These are phyloP conservation scores for Hanseniaspora meyeri DNA, from an alignment of 805 yeast genomes.

Conservation along the genomic window DNA sequence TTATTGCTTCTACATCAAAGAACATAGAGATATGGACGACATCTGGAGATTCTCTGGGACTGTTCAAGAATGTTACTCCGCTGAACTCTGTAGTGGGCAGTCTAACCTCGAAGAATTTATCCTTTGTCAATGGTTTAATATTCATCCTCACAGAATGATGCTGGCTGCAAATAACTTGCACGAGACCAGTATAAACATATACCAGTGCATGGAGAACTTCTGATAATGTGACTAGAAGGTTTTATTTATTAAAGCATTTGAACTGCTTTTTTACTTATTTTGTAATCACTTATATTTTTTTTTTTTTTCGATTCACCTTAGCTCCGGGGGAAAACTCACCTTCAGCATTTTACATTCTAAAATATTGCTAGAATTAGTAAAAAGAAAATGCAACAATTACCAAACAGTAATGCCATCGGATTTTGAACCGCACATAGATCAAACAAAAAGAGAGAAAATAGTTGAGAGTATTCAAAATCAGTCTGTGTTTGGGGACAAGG, in stretches of 20 bases:
- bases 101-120: conserved; percentile 21
- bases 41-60: conserved; percentile 58
- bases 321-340: no score
- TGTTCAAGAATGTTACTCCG: conserved; percentile 37
- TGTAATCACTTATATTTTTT: not conserved
- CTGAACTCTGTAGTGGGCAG: conserved; percentile 25
- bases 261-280: not conserved
- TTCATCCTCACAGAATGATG: conserved; percentile 95
- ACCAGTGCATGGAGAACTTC: conserved; percentile 35
- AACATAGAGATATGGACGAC: conserved; percentile 75
- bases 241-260: not conserved
- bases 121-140: conserved; percentile 51
- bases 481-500: conserved; percentile 13
- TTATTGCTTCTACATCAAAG: conserved; percentile 78
- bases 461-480: not conserved
- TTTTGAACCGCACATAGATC: not conserved
- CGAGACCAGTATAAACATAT: conserved; percentile 57
- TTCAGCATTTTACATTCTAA: no score
- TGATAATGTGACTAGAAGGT: not conserved
- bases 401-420: not conserved
- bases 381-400: not conserved
- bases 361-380: not conserved
- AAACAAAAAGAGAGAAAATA: not conserved
- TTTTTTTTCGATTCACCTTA: not conserved
- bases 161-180: conserved; percentile 75